A percentile compares a stretch with the other conserved stretches of the same genome.
phyloP scores from a whole-genome alignment of 2,329 filamentous ascomycete species.

The Fusarium beomiforme region DNA sequence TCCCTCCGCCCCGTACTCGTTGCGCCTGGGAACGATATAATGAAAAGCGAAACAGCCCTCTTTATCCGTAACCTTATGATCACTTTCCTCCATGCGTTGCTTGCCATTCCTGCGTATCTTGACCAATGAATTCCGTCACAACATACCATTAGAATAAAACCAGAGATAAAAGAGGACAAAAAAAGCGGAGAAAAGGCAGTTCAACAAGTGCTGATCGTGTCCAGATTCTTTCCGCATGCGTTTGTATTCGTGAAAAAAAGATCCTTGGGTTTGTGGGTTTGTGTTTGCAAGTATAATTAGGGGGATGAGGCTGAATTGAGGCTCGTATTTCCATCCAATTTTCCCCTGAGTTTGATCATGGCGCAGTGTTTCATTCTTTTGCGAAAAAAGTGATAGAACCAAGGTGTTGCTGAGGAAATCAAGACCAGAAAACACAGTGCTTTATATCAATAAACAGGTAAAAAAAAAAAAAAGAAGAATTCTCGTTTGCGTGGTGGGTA shows the following conservation, averaged over 20 bases:
- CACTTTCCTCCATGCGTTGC: constrained; percentile 9
- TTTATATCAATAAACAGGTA: constrained; percentile 11
- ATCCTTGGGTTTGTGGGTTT: constrained; percentile 4
- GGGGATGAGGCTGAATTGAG: constrained; percentile 4
- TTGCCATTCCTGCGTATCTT: constrained; percentile 19
- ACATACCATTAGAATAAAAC: constrained; percentile 28
- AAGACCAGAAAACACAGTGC: background rate
- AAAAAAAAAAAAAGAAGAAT: background rate
- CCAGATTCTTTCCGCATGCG: constrained; percentile 10
- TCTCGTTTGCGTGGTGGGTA: constrained; percentile 25
- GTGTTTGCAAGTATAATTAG: constrained; percentile 14
- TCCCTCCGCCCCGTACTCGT: constrained; percentile 5
- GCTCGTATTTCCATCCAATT: constrained; percentile 11
- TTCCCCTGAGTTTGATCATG: background rate
- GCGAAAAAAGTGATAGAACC: background rate
- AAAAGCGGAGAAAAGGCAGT: background rate
- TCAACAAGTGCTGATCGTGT: constrained; percentile 1
- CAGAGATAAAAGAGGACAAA: constrained; percentile 3
- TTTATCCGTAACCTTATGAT: constrained; percentile 2
- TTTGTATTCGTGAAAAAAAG: constrained; percentile 25
- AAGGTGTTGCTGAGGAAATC: constrained; percentile 1
- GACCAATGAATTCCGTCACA: constrained; percentile 15
- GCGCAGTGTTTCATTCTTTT: constrained; percentile 9
- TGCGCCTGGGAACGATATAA: constrained; percentile 21
- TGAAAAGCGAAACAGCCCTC: constrained; percentile 6